Evolutionary conservation across 805 yeast genomes (phyloP).

Genomic region (Candida yuanshanica): DNA sequence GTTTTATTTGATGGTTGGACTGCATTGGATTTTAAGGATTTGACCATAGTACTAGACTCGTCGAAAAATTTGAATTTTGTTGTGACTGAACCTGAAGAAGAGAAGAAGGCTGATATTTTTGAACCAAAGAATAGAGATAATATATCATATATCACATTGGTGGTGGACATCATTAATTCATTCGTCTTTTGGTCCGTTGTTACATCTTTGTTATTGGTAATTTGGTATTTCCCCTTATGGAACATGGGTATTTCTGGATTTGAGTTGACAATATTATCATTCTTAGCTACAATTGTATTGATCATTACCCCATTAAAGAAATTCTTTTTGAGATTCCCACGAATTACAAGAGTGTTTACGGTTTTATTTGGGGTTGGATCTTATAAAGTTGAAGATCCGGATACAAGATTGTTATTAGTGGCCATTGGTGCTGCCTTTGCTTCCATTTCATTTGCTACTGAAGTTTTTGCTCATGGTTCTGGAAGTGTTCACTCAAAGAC

Average conservation of each 20-base stretch:
- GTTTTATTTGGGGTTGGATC: slow-evolving; percentile 72
- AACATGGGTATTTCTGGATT: slow-evolving; percentile 96
- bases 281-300: slow-evolving; percentile 55
- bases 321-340: slow-evolving; percentile 41
- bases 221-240: slow-evolving; percentile 99
- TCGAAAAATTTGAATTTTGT: slow-evolving; percentile 15
- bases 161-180: slow-evolving; percentile 51
- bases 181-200: slow-evolving; percentile 80
- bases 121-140: slow-evolving; percentile 22
- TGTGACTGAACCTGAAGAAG: slow-evolving; percentile 23
- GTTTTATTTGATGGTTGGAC: slow-evolving; percentile 82
- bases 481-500: slow-evolving; percentile 18
- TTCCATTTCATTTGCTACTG: slow-evolving; percentile 45
- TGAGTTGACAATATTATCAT: slow-evolving; percentile 62
- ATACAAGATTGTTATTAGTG: slow-evolving; percentile 55
- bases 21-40: slow-evolving; percentile 56
- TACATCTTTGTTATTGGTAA: slow-evolving; percentile 76
- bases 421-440: slow-evolving; percentile 65
- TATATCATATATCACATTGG: slow-evolving; percentile 30
- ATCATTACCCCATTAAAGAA: slow-evolving; percentile 38
- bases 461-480: slow-evolving; percentile 23
- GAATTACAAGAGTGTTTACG: slow-evolving; percentile 46
- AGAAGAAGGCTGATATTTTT: slow-evolving; percentile 34
- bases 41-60: slow-evolving; percentile 39
- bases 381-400: slow-evolving; percentile 63